Percentiles rank a stretch among this genome's conserved stretches.
Conservation (phyloP, 176 grass and related monocot genomes). For the Cenchrus purpureus region DNA sequence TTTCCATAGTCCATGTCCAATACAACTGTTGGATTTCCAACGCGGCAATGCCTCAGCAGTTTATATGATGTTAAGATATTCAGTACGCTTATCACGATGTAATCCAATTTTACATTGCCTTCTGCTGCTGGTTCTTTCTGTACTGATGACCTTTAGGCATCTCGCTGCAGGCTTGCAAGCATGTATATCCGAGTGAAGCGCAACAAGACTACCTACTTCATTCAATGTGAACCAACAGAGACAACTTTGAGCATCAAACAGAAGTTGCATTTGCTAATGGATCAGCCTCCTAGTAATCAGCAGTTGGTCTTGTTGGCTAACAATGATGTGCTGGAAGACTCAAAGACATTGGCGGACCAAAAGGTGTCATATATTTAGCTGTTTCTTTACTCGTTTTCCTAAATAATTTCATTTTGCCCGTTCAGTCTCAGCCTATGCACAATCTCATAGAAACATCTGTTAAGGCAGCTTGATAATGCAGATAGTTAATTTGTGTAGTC, state of each 20-base stretch:
- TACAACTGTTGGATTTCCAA: not conserved
- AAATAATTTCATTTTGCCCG: not conserved
- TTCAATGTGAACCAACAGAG: slow-evolving; percentile 78
- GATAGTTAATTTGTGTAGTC: not conserved
- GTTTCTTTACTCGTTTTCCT: not conserved
- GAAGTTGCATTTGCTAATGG: slow-evolving; percentile 65
- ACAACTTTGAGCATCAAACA: slow-evolving; percentile 71
- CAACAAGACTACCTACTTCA: slow-evolving; percentile 77
- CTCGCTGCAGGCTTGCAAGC: slow-evolving; percentile 54
- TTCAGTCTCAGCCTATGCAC: not conserved
- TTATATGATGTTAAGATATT: too few relatives aligned
- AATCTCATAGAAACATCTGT: slow-evolving; percentile 4
- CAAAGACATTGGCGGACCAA: slow-evolving; percentile 39
- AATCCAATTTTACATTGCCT: too few relatives aligned
- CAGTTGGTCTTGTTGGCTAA: slow-evolving; percentile 55
- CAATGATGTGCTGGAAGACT: slow-evolving; percentile 61
- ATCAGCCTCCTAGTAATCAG: slow-evolving; percentile 57
- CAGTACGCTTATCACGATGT: too few relatives aligned
- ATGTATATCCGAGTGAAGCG: slow-evolving; percentile 94
- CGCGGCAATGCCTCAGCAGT: too few relatives aligned
- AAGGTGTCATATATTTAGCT: slow-evolving; percentile 43
- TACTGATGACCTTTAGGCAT: slow-evolving; percentile 13
- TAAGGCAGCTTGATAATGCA: not conserved
- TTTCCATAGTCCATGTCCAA: not conserved
- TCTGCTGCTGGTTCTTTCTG: slow-evolving; percentile 2